Evolutionary conservation across 371 early-diverging fungal genomes (phyloP), one percentile per base, ranked within the genome.

Genomic region (Basidiobolus meristosporus): DNA sequence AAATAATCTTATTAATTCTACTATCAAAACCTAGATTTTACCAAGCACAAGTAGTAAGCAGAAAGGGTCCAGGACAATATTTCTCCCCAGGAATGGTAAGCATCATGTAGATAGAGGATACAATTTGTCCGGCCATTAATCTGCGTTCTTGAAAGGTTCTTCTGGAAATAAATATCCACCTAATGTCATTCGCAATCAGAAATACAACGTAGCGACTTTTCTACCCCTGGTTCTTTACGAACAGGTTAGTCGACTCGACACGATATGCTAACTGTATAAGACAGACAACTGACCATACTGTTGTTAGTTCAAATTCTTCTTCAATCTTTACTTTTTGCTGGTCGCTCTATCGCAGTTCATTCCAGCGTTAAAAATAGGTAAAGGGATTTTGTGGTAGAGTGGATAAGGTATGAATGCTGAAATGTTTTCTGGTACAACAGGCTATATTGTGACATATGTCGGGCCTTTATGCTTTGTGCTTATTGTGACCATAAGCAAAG

Each of bases 271-370:
- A 14, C 40, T 39, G 41, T 22, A 20, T 31, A n/a, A 48, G 20
- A 17, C 14, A 23, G 12, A 21, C 26, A 7, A 32, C 5, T 21
- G 11, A 45, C 29, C 7, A 14, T 39, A 26, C 33, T 6, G 85
- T n/a, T n/a, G n/a, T n/a, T n/a, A n/a, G n/a, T 95, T 98, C 66
- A 82, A 84, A 48, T 80, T 85, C 47, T 97, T 98, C 46, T 90
- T 96, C 60, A 98, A 98, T 54, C 51, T 97, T 38, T 98, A 92
- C 53, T 98, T 99, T 51, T 60, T 98, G 36, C 60, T 96, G 14
- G 91, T 98, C 4, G 90, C 95, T 7, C 52, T 98, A 38, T 86
- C 90, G 14, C 98, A 98, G 59, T 75, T 90, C 48, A 66, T 92
- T 12, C 90, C 91, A 7, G 74, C 79, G 15, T 62, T 93, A 39